Base-by-base conservation (phyloP, 2,329 filamentous ascomycete species). In the Penicillium sclerotiorum region DNA sequence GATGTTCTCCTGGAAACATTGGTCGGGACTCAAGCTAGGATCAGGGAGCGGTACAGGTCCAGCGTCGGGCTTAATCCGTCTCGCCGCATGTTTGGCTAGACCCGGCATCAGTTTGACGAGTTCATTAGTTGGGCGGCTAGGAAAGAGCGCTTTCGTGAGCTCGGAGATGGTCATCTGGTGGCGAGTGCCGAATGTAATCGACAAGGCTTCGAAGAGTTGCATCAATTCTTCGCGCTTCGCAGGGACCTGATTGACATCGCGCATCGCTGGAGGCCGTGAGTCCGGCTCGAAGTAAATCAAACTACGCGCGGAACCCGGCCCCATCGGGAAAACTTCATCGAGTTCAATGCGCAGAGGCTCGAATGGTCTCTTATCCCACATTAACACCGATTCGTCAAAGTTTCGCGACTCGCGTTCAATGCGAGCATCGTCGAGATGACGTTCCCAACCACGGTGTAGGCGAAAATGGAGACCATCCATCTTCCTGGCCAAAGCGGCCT, bases 341-440 rank as follows among this genome's bases (percentile, higher is more conserved):
- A 69, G 44, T 4, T 74, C 52, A 2, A 82, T 79, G 20, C 74
- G 68, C 13, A 96, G 74, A 0, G 90, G 88, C 61, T 95, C 89
- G 61, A 83, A 84, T 2, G 76, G 72, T 13, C 91, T 84, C 1
- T 80, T 78, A 67, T 95, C 90, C 83, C 86, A 92, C 21, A 77
- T 61, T 3, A 93, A 68, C 1, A 78, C 60, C 0, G 83, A 80
- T 1, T 67, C 79, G 74, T 42, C 72, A 66, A 60, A 79, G 75
- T 56, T 60, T 11, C 57, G 58, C 2, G 53, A 57, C 7, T 46
- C 39, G 13, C 52, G 38, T 18, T 56, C 47, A 13, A 80, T 57
- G 55, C 81, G 79, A 37, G 77, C 66, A 61, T 85, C 83, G 59
- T 88, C 84, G 23, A 75, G 40, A 71, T 30, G n/a, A 13, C 47